Evolutionary conservation across 257 asterid species (phyloP).

Genomic region (Cordia subcordata): DNA sequence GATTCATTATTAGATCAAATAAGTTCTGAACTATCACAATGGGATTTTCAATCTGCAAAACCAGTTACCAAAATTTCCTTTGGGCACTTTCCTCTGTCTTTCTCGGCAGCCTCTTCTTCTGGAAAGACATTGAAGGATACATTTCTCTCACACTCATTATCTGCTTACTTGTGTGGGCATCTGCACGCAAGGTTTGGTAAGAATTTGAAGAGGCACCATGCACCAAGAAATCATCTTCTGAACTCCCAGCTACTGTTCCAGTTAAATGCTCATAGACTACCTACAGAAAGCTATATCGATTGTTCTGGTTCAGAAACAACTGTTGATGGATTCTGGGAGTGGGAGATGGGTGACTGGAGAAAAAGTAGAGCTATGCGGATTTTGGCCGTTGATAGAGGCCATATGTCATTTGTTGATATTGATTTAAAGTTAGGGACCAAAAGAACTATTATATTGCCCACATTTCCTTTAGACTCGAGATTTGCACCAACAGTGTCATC

Average conservation of each 20-base stretch:
- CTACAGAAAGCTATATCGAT: conserved; percentile 22
- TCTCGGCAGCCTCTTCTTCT: conserved; percentile 70
- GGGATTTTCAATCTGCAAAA: conserved; percentile 47
- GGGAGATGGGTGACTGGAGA: conserved; percentile 98
- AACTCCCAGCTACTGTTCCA: conserved; percentile 46
- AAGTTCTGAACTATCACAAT: conserved; percentile 59
- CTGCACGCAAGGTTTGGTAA: conserved; percentile 74
- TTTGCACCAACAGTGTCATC: conserved; percentile 35
- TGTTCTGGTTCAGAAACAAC: conserved; percentile 30
- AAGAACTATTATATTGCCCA: conserved; percentile 69
- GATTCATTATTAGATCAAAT: conserved; percentile 54
- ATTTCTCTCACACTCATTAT: conserved; percentile 46
- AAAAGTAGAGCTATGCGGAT: conserved; percentile 75
- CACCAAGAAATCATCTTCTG: conserved; percentile 21
- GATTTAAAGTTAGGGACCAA: conserved; percentile 53
- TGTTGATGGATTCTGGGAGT: conserved; percentile 77
- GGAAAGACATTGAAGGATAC: conserved; percentile 63
- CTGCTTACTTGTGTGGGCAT: conserved; percentile 89
- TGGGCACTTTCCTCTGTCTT: conserved; percentile 93
- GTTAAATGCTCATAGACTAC: conserved; percentile 45
- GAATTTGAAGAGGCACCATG: conserved; percentile 76
- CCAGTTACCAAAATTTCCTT: conserved; percentile 64
- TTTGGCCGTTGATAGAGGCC: conserved; percentile 79
- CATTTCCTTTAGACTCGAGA: conserved; percentile 83
- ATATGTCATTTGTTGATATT: conserved; percentile 62